Evolutionary conservation across 352 stramenopile species (phyloP).

Genomic region (Phytophthora tubulina): DNA sequence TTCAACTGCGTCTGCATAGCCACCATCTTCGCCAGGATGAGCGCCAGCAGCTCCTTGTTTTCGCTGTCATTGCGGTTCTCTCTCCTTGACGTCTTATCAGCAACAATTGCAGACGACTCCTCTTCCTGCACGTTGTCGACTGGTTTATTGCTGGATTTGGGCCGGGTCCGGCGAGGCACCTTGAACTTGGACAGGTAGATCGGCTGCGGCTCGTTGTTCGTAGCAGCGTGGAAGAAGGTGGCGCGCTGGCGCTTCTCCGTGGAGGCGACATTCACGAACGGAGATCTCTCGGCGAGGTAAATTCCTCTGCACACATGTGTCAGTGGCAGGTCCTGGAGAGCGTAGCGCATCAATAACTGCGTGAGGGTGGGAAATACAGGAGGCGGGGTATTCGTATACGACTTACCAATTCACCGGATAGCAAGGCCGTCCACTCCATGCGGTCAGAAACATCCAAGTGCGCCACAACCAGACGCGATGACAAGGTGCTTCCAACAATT

Average conservation of each 20-base stretch:
- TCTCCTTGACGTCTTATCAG: slow-evolving; percentile 28
- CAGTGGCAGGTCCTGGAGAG: slow-evolving; percentile 50
- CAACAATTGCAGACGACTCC: slow-evolving; percentile 6
- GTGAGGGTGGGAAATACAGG: background rate
- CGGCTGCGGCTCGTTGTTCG: slow-evolving; percentile 38
- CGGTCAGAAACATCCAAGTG: slow-evolving; percentile 45
- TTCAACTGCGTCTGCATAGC: slow-evolving; percentile 60
- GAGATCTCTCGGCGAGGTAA: slow-evolving; percentile 47
- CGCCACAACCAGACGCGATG: slow-evolving; percentile 42
- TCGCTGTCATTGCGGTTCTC: background rate
- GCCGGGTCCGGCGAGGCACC: slow-evolving; percentile 40
- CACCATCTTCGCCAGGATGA: slow-evolving; percentile 45
- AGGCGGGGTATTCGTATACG: background rate
- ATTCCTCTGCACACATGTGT: slow-evolving; percentile 62
- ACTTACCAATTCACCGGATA: slow-evolving; percentile 60
- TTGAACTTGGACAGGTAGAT: slow-evolving; percentile 66
- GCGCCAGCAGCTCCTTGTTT: slow-evolving; percentile 22
- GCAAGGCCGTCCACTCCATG: slow-evolving; percentile 41
- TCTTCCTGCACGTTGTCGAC: background rate
- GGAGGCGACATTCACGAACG: slow-evolving; percentile 65
- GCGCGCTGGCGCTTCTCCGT: slow-evolving; percentile 57
- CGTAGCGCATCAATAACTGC: background rate
- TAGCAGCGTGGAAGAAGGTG: slow-evolving; percentile 55
- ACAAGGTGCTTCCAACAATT: slow-evolving; percentile 57
- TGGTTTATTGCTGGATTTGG: background rate